A percentile compares a stretch with the other conserved stretches of the same genome.
These are phyloP conservation scores for Sungouiozyma ichnusensis DNA, from an alignment of 805 yeast genomes.

Conservation along the genomic window DNA sequence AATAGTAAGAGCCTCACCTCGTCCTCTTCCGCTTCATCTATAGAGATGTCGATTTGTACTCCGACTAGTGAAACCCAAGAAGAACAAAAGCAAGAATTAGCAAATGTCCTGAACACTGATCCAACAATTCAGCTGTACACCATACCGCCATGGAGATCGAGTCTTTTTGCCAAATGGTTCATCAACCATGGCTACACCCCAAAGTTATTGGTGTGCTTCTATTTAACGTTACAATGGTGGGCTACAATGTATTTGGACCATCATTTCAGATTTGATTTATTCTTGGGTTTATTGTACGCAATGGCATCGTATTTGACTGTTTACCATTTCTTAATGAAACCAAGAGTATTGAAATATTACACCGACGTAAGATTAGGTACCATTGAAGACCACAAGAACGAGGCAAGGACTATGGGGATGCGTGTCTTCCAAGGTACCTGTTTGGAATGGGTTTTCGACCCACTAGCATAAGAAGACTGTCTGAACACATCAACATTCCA, in stretches of 20 bases:
- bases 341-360: conserved; percentile 25
- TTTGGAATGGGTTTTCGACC: conserved; percentile 46
- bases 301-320: conserved; percentile 34
- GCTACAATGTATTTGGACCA: conserved; percentile 64
- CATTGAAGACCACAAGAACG: conserved; percentile 29
- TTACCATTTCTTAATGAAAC: conserved; percentile 30
- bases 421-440: conserved; percentile 42
- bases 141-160: neutral
- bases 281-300: conserved; percentile 47
- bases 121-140: neutral
- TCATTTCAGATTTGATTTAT: conserved; percentile 56
- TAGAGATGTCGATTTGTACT: neutral
- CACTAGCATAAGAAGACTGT: conserved; percentile 30
- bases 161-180: conserved; percentile 1
- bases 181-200: conserved; percentile 22
- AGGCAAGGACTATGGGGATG: conserved; percentile 52
- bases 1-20: neutral
- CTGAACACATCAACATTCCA: too few species aligned
- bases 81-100: neutral
- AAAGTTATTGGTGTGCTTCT: conserved; percentile 30
- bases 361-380: conserved; percentile 29
- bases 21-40: conserved; percentile 2
- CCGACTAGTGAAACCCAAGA: too few species aligned
- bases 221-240: conserved; percentile 60
- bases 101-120: neutral